phyloP scores from a whole-genome alignment of 768 basidiomycete genomes.

The Amanita exitialis region DNA sequence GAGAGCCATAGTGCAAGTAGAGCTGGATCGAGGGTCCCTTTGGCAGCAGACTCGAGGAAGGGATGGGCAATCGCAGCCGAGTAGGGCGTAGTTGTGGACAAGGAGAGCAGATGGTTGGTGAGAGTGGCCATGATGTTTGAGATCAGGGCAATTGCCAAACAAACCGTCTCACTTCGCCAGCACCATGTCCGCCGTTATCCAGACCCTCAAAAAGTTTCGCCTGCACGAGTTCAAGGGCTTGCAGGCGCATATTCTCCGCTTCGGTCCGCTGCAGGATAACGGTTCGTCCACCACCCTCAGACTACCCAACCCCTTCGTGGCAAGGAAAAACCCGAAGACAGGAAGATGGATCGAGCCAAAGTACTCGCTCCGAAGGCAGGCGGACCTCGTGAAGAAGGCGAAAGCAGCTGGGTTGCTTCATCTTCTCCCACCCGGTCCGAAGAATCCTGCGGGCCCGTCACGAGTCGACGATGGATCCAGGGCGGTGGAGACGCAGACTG shows the following conservation, averaged over 20 bases:
- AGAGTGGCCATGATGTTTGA: slow-evolving; percentile 10
- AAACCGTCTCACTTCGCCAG: background rate
- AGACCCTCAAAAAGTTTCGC: slow-evolving; percentile 35
- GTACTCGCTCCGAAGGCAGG: slow-evolving; percentile 69
- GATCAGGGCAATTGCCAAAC: slow-evolving; percentile 4
- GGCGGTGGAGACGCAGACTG: background rate
- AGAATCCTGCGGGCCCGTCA: slow-evolving; percentile 19
- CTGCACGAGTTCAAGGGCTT: slow-evolving; percentile 32
- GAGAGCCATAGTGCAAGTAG: slow-evolving; percentile 55
- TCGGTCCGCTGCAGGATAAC: slow-evolving; percentile 25
- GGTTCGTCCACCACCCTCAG: slow-evolving; percentile 12
- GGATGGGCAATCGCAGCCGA: slow-evolving; percentile 39
- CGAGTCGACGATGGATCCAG: too few species aligned
- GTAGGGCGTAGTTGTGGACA: slow-evolving; percentile 28
- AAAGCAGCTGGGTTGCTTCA: slow-evolving; percentile 39
- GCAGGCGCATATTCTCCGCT: slow-evolving; percentile 21
- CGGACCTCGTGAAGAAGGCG: slow-evolving; percentile 69
- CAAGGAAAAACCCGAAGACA: slow-evolving; percentile 46
- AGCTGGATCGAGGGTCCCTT: slow-evolving; percentile 33
- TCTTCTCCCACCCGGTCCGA: slow-evolving; percentile 62
- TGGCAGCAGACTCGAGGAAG: slow-evolving; percentile 51
- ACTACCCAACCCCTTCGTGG: slow-evolving; percentile 63
- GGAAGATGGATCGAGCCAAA: slow-evolving; percentile 61
- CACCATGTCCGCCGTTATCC: slow-evolving; percentile 11
- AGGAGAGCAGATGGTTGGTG: slow-evolving; percentile 26